These are phyloP conservation scores for Orbilia ellipsospora DNA, from an alignment of 2,329 filamentous ascomycete species.

Conservation along the genomic window DNA sequence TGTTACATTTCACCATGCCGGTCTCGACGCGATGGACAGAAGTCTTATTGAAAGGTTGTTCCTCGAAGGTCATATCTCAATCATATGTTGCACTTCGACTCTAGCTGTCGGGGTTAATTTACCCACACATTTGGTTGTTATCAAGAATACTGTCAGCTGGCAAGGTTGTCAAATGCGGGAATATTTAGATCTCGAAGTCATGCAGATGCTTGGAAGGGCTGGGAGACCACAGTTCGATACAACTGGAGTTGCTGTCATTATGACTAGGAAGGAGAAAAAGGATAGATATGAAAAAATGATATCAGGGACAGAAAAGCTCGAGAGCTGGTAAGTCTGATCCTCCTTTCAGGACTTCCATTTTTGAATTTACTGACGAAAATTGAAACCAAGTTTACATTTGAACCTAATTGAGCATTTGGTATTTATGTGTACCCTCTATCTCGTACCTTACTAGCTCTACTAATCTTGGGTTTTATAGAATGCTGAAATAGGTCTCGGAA, in stretches of 20 bases:
- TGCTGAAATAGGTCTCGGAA: slow-evolving; percentile 81
- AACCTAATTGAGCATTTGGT: slow-evolving; percentile 81
- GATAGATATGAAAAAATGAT: slow-evolving; percentile 77
- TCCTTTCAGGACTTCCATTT: no score
- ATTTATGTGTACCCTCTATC: slow-evolving; percentile 8
- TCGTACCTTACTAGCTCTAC: not conserved
- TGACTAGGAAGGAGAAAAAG: slow-evolving; percentile 76
- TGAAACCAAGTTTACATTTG: slow-evolving; percentile 70
- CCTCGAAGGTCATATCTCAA: slow-evolving; percentile 75
- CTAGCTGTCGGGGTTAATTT: slow-evolving; percentile 85
- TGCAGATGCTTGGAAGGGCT: slow-evolving; percentile 90
- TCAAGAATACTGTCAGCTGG: slow-evolving; percentile 81
- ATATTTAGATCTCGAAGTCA: slow-evolving; percentile 83
- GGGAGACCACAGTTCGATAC: slow-evolving; percentile 85
- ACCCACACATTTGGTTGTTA: slow-evolving; percentile 82
- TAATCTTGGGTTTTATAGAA: slow-evolving; percentile 65
- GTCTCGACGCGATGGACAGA: slow-evolving; percentile 74
- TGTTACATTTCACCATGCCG: slow-evolving; percentile 85
- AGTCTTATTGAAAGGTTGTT: slow-evolving; percentile 75
- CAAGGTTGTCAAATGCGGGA: slow-evolving; percentile 72
- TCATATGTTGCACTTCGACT: slow-evolving; percentile 89
- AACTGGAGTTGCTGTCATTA: slow-evolving; percentile 79
- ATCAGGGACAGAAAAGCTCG: slow-evolving; percentile 76
- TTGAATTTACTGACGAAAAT: no score
- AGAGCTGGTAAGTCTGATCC: slow-evolving; percentile 70